Conservation (phyloP, 2,329 filamentous ascomycete genomes). For the Nemania sp. region DNA sequence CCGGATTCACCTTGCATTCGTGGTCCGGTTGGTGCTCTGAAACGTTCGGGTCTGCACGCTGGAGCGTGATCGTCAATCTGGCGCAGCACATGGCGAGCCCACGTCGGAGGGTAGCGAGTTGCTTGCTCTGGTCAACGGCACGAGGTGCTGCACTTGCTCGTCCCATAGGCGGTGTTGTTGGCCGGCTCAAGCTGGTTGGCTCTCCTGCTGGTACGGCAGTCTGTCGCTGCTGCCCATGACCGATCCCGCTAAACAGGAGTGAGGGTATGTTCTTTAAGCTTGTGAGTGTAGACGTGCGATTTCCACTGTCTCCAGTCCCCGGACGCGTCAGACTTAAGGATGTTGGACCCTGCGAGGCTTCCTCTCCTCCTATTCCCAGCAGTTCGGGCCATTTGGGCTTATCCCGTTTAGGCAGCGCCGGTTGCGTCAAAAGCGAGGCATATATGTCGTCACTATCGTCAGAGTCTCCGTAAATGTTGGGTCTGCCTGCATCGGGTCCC, state of each 20-base stretch:
- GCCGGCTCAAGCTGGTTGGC: conserved; percentile 2
- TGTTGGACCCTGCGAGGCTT: background rate
- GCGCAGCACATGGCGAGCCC: conserved; percentile 56
- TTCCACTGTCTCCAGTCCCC: conserved; percentile 21
- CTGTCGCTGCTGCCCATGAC: conserved; percentile 18
- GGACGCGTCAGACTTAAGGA: conserved; percentile 8
- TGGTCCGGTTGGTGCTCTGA: conserved; percentile 1
- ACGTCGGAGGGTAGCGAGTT: conserved; percentile 47
- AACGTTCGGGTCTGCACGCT: conserved; percentile 20
- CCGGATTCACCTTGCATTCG: conserved; percentile 34
- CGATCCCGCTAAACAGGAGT: conserved; percentile 12
- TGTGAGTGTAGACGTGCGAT: conserved; percentile 15
- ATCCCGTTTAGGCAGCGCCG: conserved; percentile 7
- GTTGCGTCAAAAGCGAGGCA: background rate
- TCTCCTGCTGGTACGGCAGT: background rate
- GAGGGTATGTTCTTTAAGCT: conserved; percentile 14
- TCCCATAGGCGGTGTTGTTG: conserved; percentile 1
- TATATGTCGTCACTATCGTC: conserved; percentile 9
- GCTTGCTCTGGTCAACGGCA: conserved; percentile 25
- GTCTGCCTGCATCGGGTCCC: background rate
- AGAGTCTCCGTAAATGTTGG: background rate
- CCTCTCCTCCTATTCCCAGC: conserved; percentile 47
- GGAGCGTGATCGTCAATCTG: conserved; percentile 54
- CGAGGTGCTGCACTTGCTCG: conserved; percentile 9
- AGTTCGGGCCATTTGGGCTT: conserved; percentile 46